phyloP scores from a whole-genome alignment of 768 basidiomycete species.

The Macrolepiota albuminosa region DNA sequence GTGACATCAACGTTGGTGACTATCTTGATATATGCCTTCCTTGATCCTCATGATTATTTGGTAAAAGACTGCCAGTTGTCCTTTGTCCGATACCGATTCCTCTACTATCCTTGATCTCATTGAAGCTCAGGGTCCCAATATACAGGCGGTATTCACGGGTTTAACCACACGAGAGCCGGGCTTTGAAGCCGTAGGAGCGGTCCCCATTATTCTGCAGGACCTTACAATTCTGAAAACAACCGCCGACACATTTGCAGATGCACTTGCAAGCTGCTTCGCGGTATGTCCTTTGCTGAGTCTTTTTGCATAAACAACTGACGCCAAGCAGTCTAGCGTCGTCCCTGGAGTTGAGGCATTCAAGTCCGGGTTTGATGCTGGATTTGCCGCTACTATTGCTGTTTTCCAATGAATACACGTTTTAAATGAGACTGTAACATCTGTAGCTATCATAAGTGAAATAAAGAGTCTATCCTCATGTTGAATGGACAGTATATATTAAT shows the following conservation, averaged over 20 bases:
- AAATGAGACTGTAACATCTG: too few species aligned
- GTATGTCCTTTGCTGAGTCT: slow-evolving; percentile 12
- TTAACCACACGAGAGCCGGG: slow-evolving; percentile 21
- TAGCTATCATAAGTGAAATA: too few species aligned
- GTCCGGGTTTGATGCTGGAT: slow-evolving; percentile 15
- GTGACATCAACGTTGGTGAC: slow-evolving; percentile 21
- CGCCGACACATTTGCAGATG: slow-evolving; percentile 17
- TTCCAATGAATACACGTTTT: neutral
- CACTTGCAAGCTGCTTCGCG: slow-evolving; percentile 20
- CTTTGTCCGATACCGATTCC: slow-evolving; percentile 23
- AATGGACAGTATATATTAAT: too few species aligned
- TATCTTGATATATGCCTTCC: neutral
- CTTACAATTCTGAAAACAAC: slow-evolving; percentile 19
- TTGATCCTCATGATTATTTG: neutral
- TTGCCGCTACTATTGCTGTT: slow-evolving; percentile 18
- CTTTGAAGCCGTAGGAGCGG: slow-evolving; percentile 22
- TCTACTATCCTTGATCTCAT: slow-evolving; percentile 19
- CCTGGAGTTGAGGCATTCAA: slow-evolving; percentile 10
- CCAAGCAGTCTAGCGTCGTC: slow-evolving; percentile 17
- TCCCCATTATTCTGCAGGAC: slow-evolving; percentile 25
- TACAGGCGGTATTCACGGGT: slow-evolving; percentile 17
- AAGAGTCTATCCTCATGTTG: too few species aligned
- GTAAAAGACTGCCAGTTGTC: slow-evolving; percentile 14
- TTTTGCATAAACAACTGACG: neutral
- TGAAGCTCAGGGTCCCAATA: slow-evolving; percentile 20